These are phyloP conservation scores for Straminergon stramineum DNA, from an alignment of 225 moss, liverwort and hornwort species.

Conservation along the genomic window DNA sequence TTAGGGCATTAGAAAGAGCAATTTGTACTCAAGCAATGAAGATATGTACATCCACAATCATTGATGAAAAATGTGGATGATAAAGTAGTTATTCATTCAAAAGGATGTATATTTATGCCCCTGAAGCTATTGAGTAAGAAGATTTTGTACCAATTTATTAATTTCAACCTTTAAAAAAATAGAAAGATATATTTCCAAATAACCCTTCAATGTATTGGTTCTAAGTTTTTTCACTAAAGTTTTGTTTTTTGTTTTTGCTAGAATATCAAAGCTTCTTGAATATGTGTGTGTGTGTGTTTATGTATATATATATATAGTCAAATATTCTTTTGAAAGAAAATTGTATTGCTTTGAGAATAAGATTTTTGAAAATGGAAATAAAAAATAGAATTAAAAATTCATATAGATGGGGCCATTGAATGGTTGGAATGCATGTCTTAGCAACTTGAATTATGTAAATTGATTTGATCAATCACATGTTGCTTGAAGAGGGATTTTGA, in stretches of 20 bases:
- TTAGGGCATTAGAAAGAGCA: rapidly evolving
- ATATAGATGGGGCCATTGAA: not conserved
- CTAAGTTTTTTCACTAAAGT: not conserved
- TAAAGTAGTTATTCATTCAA: not conserved
- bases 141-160: not conserved
- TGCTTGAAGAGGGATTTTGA: not conserved
- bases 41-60: not conserved
- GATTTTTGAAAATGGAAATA: not conserved
- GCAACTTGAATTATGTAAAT: not conserved
- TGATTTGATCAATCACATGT: not conserved
- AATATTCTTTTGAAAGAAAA: not conserved
- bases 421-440: not conserved
- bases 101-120: not conserved
- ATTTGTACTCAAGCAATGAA: not conserved
- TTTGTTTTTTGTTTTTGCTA: not conserved
- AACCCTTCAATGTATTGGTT: not conserved
- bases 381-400: too few relatives aligned
- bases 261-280: not conserved
- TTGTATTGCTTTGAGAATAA: not conserved
- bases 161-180: not conserved
- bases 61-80: not conserved
- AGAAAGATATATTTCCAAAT: not conserved
- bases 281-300: too few relatives aligned
- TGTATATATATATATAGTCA: not conserved
- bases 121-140: too few relatives aligned